A percentile compares a stretch with the other conserved stretches of the same genome.
Evolutionary conservation across 148 eudicot genomes (phyloP).

Genomic region (Chenopodium quinoa): DNA sequence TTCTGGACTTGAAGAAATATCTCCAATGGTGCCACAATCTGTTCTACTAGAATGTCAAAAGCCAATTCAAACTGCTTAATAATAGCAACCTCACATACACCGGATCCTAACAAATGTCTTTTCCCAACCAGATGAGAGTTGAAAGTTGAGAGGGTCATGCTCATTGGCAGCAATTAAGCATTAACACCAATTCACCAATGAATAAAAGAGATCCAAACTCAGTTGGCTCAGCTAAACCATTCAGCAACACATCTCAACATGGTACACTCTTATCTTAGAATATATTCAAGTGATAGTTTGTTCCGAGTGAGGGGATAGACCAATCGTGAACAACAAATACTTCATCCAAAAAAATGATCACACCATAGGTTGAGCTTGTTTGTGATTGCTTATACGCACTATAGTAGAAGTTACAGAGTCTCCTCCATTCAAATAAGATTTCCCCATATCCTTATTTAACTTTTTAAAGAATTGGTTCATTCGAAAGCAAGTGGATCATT

Average conservation of each 20-base stretch:
- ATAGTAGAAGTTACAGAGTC: too few relatives aligned
- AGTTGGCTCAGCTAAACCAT: neutral
- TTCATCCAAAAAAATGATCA: slow-evolving; percentile 2
- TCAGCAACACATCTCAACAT: neutral
- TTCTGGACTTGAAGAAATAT: too few relatives aligned
- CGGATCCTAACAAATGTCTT: neutral
- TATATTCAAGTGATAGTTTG: neutral
- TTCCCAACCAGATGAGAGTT: neutral
- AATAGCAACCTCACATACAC: neutral
- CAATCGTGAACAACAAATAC: neutral
- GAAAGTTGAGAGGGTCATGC: neutral
- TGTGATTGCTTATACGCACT: too few relatives aligned
- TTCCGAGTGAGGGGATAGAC: neutral
- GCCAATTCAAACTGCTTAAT: neutral
- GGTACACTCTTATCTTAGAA: neutral
- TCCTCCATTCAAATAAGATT: too few relatives aligned
- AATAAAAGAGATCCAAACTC: too few relatives aligned
- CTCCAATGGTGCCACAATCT: too few relatives aligned
- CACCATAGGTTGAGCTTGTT: slow-evolving; percentile 6
- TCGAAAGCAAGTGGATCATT: too few relatives aligned
- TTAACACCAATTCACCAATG: neutral
- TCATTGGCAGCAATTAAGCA: neutral
- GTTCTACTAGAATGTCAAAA: neutral
- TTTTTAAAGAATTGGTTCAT: too few relatives aligned
- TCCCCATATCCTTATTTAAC: too few relatives aligned